phyloP scores from a whole-genome alignment of 495 filamentous ascomycete genomes.

The Aspergillus kassunensis region DNA sequence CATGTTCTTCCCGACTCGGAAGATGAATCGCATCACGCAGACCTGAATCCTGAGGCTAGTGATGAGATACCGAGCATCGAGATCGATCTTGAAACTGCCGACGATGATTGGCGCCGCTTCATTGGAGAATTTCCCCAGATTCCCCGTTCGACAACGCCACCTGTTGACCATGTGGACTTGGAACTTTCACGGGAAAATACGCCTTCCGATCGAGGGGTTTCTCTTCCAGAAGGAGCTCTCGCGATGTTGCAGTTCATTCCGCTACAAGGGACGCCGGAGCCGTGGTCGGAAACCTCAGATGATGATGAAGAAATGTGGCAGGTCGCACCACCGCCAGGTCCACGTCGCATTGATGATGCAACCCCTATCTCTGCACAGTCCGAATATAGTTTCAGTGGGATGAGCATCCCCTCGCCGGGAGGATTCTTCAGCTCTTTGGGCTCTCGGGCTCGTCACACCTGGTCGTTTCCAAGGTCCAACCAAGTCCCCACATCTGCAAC shows the following conservation, averaged over 20 bases:
- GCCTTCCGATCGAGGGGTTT: conserved; percentile 60
- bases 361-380: conserved; percentile 48
- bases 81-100: conserved; percentile 31
- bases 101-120: conserved; percentile 39
- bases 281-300: conserved; percentile 44
- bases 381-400: conserved; percentile 56
- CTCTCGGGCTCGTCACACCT: conserved; percentile 68
- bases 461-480: conserved; percentile 49
- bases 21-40: conserved; percentile 7
- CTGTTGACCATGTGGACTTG: conserved; percentile 21
- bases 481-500: conserved; percentile 71
- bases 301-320: conserved; percentile 49
- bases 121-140: conserved; percentile 37
- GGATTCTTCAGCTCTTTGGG: conserved; percentile 86
- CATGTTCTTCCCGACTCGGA: conserved; percentile 30
- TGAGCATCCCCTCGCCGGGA: conserved; percentile 84
- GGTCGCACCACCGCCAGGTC: conserved; percentile 28
- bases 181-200: conserved; percentile 30
- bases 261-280: conserved; percentile 45
- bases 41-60: conserved; percentile 7
- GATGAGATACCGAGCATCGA: conserved; percentile 29
- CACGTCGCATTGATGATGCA: conserved; percentile 39
- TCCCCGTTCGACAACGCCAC: conserved; percentile 21
- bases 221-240: conserved; percentile 72
- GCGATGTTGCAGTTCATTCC: conserved; percentile 74